Conservation (phyloP, 306 rosid species). For the Cyamopsis tetragonoloba region DNA sequence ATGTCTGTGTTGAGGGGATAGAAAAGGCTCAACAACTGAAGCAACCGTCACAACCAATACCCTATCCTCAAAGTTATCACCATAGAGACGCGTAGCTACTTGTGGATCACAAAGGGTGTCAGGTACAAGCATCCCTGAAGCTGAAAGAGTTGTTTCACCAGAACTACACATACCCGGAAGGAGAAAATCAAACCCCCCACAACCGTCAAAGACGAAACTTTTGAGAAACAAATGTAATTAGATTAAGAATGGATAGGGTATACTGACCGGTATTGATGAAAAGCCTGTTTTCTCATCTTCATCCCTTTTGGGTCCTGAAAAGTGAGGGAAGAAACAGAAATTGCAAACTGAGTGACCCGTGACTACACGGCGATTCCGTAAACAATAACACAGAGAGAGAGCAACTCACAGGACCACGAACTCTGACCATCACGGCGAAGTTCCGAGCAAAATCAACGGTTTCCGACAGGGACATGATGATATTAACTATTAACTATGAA, state of each 20-base stretch:
- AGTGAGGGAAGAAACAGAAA: neutral
- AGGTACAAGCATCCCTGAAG: slow-evolving; percentile 88
- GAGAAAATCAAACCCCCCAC: slow-evolving; percentile 6
- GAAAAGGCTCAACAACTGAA: slow-evolving; percentile 87
- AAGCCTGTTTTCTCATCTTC: slow-evolving; percentile 92
- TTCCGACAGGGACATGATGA: slow-evolving; percentile 51
- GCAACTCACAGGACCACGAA: slow-evolving; percentile 81
- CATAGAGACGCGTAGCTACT: slow-evolving; percentile 44
- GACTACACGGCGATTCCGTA: neutral
- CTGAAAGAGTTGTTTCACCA: slow-evolving; percentile 87
- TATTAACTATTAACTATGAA: no score
- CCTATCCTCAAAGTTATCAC: slow-evolving; percentile 40
- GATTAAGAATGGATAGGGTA: neutral
- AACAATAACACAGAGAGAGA: neutral
- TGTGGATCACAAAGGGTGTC: slow-evolving; percentile 50
- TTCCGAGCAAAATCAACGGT: slow-evolving; percentile 63
- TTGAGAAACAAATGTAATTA: neutral
- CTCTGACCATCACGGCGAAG: slow-evolving; percentile 80
- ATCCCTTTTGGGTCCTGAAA: slow-evolving; percentile 91
- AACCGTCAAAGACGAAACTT: slow-evolving; percentile 5
- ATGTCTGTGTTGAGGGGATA: slow-evolving; percentile 58
- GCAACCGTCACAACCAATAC: slow-evolving; percentile 72
- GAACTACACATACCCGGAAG: slow-evolving; percentile 52
- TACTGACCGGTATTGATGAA: slow-evolving; percentile 77
- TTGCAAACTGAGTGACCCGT: neutral